These are phyloP conservation scores for Dispira parvispora DNA, from an alignment of 192 early-diverging fungal species.

Conservation along the genomic window DNA sequence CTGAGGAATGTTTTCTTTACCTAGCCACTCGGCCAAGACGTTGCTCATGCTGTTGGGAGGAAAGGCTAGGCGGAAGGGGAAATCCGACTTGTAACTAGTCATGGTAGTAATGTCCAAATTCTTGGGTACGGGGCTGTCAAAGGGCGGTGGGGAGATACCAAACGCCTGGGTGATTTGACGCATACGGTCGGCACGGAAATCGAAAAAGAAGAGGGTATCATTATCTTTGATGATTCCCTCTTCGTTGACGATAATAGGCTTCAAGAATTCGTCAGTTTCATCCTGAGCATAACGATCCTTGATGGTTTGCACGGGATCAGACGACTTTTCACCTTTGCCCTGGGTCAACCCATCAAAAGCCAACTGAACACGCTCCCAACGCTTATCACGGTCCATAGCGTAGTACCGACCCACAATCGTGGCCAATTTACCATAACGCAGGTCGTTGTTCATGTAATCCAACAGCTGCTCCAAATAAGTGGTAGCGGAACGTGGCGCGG, in stretches of 20 bases:
- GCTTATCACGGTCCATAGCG: slow-evolving; percentile 99
- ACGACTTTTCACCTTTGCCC: slow-evolving; percentile 54
- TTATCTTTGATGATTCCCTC: slow-evolving; percentile 67
- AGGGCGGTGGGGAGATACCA: slow-evolving; percentile 72
- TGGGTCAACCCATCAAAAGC: slow-evolving; percentile 82
- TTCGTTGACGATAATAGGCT: slow-evolving; percentile 82
- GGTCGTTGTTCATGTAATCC: slow-evolving; percentile 30
- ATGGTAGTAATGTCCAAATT: slow-evolving; percentile 79
- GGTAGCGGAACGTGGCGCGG: slow-evolving; percentile 69
- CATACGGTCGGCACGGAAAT: slow-evolving; percentile 98
- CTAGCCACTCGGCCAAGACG: slow-evolving; percentile 92
- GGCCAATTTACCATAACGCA: slow-evolving; percentile 76
- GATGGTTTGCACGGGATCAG: slow-evolving; percentile 47
- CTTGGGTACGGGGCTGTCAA: slow-evolving; percentile 62
- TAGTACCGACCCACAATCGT: slow-evolving; percentile 95
- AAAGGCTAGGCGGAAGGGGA: slow-evolving; percentile 90
- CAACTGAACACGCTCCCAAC: slow-evolving; percentile 95
- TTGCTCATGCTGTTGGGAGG: slow-evolving; percentile 96
- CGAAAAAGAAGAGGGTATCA: slow-evolving; percentile 95
- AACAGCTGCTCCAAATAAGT: slow-evolving; percentile 65
- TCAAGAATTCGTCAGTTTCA: slow-evolving; percentile 99
- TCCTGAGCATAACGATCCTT: slow-evolving; percentile 72
- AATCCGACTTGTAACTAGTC: slow-evolving; percentile 97
- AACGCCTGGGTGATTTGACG: slow-evolving; percentile 76
- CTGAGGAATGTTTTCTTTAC: slow-evolving; percentile 73